These are phyloP conservation scores for Dalbergia cochinchinensis DNA, from an alignment of 306 rosid species.

Conservation along the genomic window DNA sequence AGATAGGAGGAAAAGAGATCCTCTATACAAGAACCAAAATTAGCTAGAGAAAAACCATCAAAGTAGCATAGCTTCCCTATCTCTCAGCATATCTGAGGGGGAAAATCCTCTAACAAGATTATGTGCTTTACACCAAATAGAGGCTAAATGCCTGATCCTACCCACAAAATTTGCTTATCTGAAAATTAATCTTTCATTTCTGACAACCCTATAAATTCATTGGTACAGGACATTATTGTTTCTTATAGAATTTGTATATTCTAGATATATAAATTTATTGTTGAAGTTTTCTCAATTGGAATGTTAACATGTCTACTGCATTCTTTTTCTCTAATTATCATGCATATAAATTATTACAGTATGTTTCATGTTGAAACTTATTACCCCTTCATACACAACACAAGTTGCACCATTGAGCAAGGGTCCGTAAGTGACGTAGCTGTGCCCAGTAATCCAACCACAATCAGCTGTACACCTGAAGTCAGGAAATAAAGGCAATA, in stretches of 20 bases:
- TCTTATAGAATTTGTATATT: conserved; percentile 33
- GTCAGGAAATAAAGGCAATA: conserved; percentile 38
- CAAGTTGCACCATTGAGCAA: conserved; percentile 86
- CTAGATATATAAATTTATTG: conserved; percentile 18
- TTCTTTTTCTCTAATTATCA: conserved; percentile 31
- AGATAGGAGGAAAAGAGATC: too few relatives aligned
- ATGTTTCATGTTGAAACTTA: conserved; percentile 32
- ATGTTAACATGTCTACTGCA: conserved; percentile 26
- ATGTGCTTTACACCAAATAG: too few relatives aligned
- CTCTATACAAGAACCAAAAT: too few relatives aligned
- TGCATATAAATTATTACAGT: conserved; percentile 36
- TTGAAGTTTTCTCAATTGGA: conserved; percentile 19
- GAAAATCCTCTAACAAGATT: too few relatives aligned
- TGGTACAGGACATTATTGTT: conserved; percentile 1
- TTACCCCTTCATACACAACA: conserved; percentile 93
- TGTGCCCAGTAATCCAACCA: conserved; percentile 99
- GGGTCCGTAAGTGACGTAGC: conserved; percentile 98
- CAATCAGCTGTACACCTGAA: conserved; percentile 98
- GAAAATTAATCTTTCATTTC: not conserved
- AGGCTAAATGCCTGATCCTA: too few relatives aligned
- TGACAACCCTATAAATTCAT: conserved; percentile 28
- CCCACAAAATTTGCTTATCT: too few relatives aligned
- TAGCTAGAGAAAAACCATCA: too few relatives aligned
- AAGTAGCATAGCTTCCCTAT: too few relatives aligned
- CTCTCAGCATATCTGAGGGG: too few relatives aligned